Base-by-base conservation (phyloP, 352 stramenopile species). In the Phytophthora pini region DNA sequence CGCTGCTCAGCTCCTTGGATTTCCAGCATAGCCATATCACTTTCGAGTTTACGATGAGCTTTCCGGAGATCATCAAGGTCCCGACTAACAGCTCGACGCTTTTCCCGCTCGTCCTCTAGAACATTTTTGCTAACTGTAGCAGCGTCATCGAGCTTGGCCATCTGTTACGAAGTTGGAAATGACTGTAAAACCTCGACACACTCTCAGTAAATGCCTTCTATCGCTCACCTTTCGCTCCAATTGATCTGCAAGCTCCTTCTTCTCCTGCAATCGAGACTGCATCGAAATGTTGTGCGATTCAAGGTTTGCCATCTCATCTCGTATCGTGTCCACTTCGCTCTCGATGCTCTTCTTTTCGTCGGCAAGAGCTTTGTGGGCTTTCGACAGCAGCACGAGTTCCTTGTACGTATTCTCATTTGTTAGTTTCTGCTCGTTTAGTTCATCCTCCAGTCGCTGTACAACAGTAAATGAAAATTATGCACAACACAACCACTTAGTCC, bases 381-480 rank as follows among this genome's bases (percentile, higher is more conserved):
- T 95, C 6, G 84, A 84, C 5, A 95, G 55, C 46, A 95, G 44
- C 4, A 95, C 83, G 1, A 95, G 70, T 57, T 95, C 83, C 48
- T 90, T 92, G 68, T 90, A 95, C 20, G 82, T 88, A 39, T 70
- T 82, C 36, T 93, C 84, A 34, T 84, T 79, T 15, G 82, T 77
- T 9, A 79, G 55, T 0, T 79, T 77, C 36, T 88, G 73, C 26
- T 91, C 82, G 24, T 78, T 72, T 13, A 92, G 36, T 43, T 92
- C 76, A n/a, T 79, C 68, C 61, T 89, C 75, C 22, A 93, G 47
- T 57, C 70, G 72, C 84, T 94, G 47, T 32, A 43, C 50, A 62
- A 36, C 11, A 54, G 15, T 48, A 27, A 7, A 39, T 34, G 24
- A 26, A 56, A 53, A 40, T 40, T 3, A 26, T 13, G 5, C 27